Evolutionary conservation across 768 basidiomycete species (phyloP).

Genomic region (Psilocybe sp.): DNA sequence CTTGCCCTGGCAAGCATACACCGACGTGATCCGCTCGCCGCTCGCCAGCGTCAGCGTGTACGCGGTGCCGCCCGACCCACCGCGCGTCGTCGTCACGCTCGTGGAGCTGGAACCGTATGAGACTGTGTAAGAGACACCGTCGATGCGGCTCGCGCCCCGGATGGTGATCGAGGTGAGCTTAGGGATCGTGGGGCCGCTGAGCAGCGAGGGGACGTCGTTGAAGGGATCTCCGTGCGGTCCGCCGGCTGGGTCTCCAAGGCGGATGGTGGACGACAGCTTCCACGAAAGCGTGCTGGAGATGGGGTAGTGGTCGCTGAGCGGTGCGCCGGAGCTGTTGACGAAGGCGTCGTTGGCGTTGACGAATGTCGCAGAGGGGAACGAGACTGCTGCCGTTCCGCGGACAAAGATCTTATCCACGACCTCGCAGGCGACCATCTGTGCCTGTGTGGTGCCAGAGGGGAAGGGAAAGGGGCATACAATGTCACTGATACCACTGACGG

Average conservation of each 20-base stretch:
- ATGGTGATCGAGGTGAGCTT: slow-evolving; percentile 28
- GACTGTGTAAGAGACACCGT: slow-evolving; percentile 26
- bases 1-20: slow-evolving; percentile 24
- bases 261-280: slow-evolving; percentile 26
- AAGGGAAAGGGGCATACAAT: slow-evolving; percentile 31
- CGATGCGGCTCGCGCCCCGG: slow-evolving; percentile 28
- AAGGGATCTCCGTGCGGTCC: slow-evolving; percentile 30
- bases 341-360: slow-evolving; percentile 31
- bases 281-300: slow-evolving; percentile 25
- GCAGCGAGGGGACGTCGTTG: slow-evolving; percentile 26
- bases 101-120: slow-evolving; percentile 13
- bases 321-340: slow-evolving; percentile 23
- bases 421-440: slow-evolving; percentile 29
- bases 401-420: slow-evolving; percentile 37
- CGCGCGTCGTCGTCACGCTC: slow-evolving; percentile 20
- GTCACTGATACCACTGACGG: slow-evolving; percentile 21
- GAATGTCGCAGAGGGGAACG: slow-evolving; percentile 23
- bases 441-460: slow-evolving; percentile 24
- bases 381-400: slow-evolving; percentile 20
- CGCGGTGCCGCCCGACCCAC: slow-evolving; percentile 31
- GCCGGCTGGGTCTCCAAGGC: slow-evolving; percentile 29
- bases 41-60: slow-evolving; percentile 22
- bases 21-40: slow-evolving; percentile 22
- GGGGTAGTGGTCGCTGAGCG: slow-evolving; percentile 36
- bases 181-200: slow-evolving; percentile 16